Evolutionary conservation across 805 yeast genomes (phyloP).

Genomic region (Teunomyces kruisii): DNA sequence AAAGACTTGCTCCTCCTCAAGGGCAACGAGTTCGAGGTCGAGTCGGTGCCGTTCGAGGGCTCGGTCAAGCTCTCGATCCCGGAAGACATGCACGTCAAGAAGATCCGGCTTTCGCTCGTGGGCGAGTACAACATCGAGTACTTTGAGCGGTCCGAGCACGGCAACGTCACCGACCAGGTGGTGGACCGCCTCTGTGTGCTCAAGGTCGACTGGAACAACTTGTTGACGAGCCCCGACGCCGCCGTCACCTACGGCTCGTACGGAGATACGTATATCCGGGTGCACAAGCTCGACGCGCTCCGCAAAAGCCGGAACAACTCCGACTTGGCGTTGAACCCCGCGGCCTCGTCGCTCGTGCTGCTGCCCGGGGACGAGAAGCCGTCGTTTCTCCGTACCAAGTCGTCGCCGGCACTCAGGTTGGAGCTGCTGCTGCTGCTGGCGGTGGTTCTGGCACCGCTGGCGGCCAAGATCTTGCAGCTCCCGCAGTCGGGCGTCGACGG

Average conservation of each 20-base stretch:
- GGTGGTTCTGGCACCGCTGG: too few relatives aligned
- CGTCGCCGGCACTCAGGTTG: conserved; percentile 25
- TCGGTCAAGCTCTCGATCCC: conserved; percentile 47
- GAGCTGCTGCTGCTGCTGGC: conserved; percentile 4
- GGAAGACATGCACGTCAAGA: conserved; percentile 39
- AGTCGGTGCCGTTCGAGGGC: conserved; percentile 44
- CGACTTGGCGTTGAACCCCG: not conserved
- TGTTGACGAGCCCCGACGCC: conserved; percentile 42
- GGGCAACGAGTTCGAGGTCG: conserved; percentile 47
- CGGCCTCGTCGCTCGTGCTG: not conserved
- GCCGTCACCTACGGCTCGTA: conserved; percentile 39
- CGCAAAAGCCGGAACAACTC: conserved; percentile 9
- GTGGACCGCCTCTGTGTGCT: conserved; percentile 40
- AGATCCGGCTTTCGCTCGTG: conserved; percentile 35
- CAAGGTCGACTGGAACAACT: conserved; percentile 48
- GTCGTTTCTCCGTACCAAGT: conserved; percentile 26
- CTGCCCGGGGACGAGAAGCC: conserved; percentile 18
- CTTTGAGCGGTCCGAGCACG: conserved; percentile 30
- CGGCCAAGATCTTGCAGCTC: conserved; percentile 6
- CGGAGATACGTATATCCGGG: conserved; percentile 33
- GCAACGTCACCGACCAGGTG: conserved; percentile 32
- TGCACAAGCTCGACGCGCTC: conserved; percentile 20
- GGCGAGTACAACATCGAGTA: conserved; percentile 48
- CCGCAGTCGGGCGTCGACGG: conserved; percentile 43
- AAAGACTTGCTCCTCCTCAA: conserved; percentile 42